Base-by-base conservation (phyloP, 2,329 filamentous ascomycete genomes). In the Botrytis fragariae region DNA sequence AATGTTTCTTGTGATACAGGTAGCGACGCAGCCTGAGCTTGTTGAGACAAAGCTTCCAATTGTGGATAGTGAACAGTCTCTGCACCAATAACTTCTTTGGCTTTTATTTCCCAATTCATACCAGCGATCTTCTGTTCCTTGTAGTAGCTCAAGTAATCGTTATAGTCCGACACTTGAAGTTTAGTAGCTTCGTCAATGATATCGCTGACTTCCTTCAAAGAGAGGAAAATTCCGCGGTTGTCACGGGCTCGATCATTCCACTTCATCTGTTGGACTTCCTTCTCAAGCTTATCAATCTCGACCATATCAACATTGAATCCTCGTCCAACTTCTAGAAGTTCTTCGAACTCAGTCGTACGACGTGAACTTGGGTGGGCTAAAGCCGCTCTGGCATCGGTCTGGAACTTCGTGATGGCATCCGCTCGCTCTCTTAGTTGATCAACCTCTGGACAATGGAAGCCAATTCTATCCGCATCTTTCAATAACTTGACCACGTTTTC, bases 401-500 rank as follows among this genome's bases (percentile, higher is more conserved):
- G 94, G 83, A 97, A 99, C 73, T 90, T 89, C 77, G 92, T 90
- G 82, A 99, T 96, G 69, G 92, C 91, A 76, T 93, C 90, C 74
- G 93, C 92, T 68, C 95, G 92, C 81, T 98, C 95, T 80, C 92
- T 91, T 71, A 99, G 86, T 76, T 93, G 92, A 54, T 87, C 87
- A 79, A 98, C 97, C 82, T 99, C 95, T 59, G 93, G 92, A 82
- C 94, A 97, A 78, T 98, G 94, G 81, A 99, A 99, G 22, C 93
- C 93, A 75, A 98, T 90, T 78, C 91, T 90, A 79, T 97, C 92
- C 37, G 95, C 95, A 78, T 95, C 91, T 74, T 89, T 87, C 73
- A 99, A 89, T 65, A 99, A 88, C 76, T 93, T 92, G 80, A 93
- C 90, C 76, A 99, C 93, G 81, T 97, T 97, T 77, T 93, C 91